Base-by-base conservation (phyloP, 1,284 basidiomycete species). In the Rhodotorula sp. region DNA sequence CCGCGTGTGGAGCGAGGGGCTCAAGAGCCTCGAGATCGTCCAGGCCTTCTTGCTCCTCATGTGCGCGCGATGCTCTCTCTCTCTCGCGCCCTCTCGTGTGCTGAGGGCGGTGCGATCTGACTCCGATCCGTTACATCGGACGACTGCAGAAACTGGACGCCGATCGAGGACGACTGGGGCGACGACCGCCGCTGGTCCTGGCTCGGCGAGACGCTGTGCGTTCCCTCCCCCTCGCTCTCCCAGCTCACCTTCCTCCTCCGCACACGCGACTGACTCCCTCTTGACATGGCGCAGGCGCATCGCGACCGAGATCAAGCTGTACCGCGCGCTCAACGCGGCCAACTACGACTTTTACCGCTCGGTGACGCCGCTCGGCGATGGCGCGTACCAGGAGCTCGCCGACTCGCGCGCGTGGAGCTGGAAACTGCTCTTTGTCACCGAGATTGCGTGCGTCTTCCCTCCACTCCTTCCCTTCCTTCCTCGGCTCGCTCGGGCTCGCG, bases 231-330 rank as follows among this genome's bases (percentile, higher is more conserved):
- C 42, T 45, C 13, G 14, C 54, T 41, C 49, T 10, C 46, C 27
- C 14, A 19, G 3, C 34, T 34, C 34, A 34, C 16, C 45, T 25
- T 27, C 7, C 17, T 25, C 23, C 16, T 41, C 13, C 55, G 13
- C 8, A n/a, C 7, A 34, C 23, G 34, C 52, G 27, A 21, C 19
- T 49, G 45, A 46, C 53, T 3, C 9, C 8, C 52, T 16, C 16
- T 44, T 9, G 19, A 16, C 1, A 2, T 2, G 16, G 17, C 23
- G 23, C 56, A 69, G 67, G 10, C 65, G 68, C 27, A 70, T 75
- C 41, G 74, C 74, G 21, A 73, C 71, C 27, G 74, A 75, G 64
- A 75, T 75, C 68, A 69, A 69, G 55, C 64, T 75, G 12, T 61
- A 73, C 57, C 70, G 70, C 44, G 53, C 63, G 53, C 61, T 73